These are phyloP conservation scores for Moniliophthora roreri DNA, from an alignment of 1,284 basidiomycete species.

Conservation along the genomic window DNA sequence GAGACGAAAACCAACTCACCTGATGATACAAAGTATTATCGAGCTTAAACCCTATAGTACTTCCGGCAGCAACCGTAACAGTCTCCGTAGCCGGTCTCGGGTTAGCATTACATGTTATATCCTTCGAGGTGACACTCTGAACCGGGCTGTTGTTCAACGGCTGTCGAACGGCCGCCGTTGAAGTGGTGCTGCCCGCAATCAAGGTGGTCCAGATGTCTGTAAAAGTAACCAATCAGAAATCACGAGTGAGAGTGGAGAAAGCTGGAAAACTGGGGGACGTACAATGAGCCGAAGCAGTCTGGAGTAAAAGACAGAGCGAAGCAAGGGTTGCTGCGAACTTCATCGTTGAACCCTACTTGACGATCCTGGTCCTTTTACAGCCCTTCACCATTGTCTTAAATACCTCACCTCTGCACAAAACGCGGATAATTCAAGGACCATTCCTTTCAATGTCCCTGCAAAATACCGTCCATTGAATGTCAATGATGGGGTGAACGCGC, in stretches of 20 bases:
- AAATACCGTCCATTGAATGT: too few relatives aligned
- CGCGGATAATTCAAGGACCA: too few relatives aligned
- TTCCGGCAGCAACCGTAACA: constrained; percentile 38
- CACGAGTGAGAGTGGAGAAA: background rate
- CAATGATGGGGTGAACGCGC: too few relatives aligned
- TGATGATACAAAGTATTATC: constrained; percentile 41
- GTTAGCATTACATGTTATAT: constrained; percentile 38
- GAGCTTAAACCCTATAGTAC: constrained; percentile 37
- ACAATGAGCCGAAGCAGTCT: background rate
- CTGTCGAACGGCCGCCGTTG: constrained; percentile 24
- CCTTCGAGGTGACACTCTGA: constrained; percentile 30
- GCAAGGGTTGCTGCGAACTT: background rate
- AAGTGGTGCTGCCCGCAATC: constrained; percentile 1
- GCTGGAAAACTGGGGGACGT: background rate
- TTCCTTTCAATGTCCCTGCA: too few relatives aligned
- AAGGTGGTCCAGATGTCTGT: background rate
- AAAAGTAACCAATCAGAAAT: background rate
- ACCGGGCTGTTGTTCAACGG: constrained; percentile 43
- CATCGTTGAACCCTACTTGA: background rate
- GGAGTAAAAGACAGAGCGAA: background rate
- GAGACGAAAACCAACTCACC: background rate
- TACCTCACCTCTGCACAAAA: too few relatives aligned
- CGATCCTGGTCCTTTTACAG: too few relatives aligned
- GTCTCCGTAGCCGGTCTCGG: constrained; percentile 32
- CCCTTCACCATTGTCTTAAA: too few relatives aligned